These are phyloP conservation scores for Saccharomycopsis oosterbeekiorum DNA, from an alignment of 805 yeast genomes.

Conservation along the genomic window DNA sequence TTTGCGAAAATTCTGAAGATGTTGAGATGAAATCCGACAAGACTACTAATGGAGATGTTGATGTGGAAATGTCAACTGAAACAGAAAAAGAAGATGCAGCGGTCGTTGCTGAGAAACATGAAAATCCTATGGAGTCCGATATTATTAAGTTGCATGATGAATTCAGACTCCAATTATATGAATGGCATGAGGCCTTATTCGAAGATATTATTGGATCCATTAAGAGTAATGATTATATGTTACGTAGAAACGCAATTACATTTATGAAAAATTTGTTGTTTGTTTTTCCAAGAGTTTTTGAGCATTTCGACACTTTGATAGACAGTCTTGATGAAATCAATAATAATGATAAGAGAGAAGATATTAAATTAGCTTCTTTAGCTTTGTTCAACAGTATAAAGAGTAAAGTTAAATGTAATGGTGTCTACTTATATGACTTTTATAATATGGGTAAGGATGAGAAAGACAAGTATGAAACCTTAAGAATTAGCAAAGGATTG, in stretches of 20 bases:
- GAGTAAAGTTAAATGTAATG: slow-evolving; percentile 36
- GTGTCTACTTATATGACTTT: slow-evolving; percentile 50
- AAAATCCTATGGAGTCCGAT: slow-evolving; percentile 19
- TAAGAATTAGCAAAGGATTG: slow-evolving; percentile 17
- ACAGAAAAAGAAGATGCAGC: background rate
- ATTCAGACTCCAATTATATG: slow-evolving; percentile 26
- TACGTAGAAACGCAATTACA: slow-evolving; percentile 70
- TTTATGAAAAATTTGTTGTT: slow-evolving; percentile 57
- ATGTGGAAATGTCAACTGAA: background rate
- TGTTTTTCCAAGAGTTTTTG: slow-evolving; percentile 58
- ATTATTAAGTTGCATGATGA: background rate
- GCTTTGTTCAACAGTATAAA: slow-evolving; percentile 60
- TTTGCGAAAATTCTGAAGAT: background rate
- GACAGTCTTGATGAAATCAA: slow-evolving; percentile 39
- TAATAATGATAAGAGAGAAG: slow-evolving; percentile 58
- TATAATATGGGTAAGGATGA: slow-evolving; percentile 39
- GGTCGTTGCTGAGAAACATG: slow-evolving; percentile 16
- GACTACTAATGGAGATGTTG: background rate
- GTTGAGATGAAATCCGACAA: background rate
- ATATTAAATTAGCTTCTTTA: slow-evolving; percentile 65
- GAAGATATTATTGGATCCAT: slow-evolving; percentile 35
- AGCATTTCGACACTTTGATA: slow-evolving; percentile 48
- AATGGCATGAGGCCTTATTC: slow-evolving; percentile 47
- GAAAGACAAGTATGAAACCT: slow-evolving; percentile 24
- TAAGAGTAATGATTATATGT: slow-evolving; percentile 53